These are phyloP conservation scores for Irpex lacteus DNA, from an alignment of 1,284 basidiomycete species.

Conservation along the genomic window DNA sequence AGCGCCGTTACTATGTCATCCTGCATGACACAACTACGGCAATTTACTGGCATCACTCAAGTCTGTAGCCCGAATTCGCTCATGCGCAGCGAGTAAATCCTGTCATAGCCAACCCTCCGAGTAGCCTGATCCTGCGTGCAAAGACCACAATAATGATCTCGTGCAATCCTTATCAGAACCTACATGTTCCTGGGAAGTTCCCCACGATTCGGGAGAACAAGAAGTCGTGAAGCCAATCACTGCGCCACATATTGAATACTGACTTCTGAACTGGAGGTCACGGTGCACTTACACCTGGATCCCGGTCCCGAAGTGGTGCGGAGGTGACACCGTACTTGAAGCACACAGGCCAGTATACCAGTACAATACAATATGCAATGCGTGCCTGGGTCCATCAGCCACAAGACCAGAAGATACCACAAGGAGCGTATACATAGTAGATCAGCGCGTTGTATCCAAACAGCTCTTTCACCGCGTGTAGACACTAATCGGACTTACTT, in stretches of 20 bases:
- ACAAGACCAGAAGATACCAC: no score
- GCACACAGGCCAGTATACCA: no score
- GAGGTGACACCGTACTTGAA: no score
- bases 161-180: constrained; percentile 1
- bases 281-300: neutral
- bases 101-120: neutral
- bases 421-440: no score
- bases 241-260: neutral
- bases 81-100: neutral
- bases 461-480: no score
- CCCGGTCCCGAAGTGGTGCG: no score
- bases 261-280: no score
- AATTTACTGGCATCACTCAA: neutral
- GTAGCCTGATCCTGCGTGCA: no score
- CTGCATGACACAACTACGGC: neutral
- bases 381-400: no score
- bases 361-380: no score
- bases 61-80: neutral
- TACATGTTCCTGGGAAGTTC: neutral
- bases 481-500: no score
- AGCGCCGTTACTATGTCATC: neutral
- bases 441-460: no score
- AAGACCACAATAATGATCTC: neutral
- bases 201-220: neutral
- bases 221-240: neutral